Conservation (phyloP, 768 basidiomycete genomes). For the Amanita muscaria region DNA sequence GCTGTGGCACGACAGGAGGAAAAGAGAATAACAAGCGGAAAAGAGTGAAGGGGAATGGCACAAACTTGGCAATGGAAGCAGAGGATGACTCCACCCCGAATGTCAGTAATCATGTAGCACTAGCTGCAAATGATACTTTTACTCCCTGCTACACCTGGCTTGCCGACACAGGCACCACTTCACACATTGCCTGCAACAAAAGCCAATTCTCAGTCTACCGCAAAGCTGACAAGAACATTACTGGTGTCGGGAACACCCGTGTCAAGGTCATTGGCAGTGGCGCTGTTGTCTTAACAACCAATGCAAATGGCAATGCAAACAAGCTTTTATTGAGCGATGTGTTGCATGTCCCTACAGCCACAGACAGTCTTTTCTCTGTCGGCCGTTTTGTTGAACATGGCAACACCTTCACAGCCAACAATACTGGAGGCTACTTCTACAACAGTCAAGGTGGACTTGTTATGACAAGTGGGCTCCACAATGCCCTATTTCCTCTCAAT, state of each 20-base stretch:
- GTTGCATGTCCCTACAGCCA: not conserved
- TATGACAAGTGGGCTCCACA: too few relatives aligned
- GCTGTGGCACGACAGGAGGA: too few relatives aligned
- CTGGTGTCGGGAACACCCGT: not conserved
- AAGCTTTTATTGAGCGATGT: not conserved
- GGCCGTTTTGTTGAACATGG: not conserved
- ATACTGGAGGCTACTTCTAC: not conserved
- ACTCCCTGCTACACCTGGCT: not conserved
- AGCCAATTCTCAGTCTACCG: not conserved
- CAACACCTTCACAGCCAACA: not conserved
- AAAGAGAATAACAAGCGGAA: too few relatives aligned
- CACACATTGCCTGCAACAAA: not conserved
- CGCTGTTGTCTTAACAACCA: not conserved
- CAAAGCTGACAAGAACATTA: not conserved
- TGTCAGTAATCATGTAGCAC: too few relatives aligned
- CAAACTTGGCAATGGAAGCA: too few relatives aligned
- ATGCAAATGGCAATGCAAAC: not conserved
- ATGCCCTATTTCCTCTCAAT: too few relatives aligned
- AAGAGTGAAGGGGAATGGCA: too few relatives aligned
- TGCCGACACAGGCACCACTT: not conserved
- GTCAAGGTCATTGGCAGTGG: not conserved
- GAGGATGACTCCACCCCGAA: too few relatives aligned
- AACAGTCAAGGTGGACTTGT: too few relatives aligned
- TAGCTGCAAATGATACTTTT: too few relatives aligned
- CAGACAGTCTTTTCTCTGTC: slow-evolving; percentile 1